Evolutionary conservation across 768 basidiomycete species (phyloP), one percentile per base, ranked within the genome.

Genomic region (Cubamyces lactineus): DNA sequence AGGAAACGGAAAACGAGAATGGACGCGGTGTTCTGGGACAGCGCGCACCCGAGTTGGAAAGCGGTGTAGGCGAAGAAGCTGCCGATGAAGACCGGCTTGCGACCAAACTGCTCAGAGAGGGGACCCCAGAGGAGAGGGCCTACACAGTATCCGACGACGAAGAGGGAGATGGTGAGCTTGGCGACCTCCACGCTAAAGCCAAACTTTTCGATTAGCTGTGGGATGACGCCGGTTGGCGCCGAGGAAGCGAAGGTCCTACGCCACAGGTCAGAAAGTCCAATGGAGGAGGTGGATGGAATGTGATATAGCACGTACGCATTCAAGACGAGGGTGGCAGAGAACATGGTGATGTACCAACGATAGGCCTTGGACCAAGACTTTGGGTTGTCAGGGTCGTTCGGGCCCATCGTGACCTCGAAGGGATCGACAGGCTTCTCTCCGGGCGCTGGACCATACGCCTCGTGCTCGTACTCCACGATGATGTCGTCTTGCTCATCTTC

Each of bases 1-100:
- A 91, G 70, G 70, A 91, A 87, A 21, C 91, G 83, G 66, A 89
- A 84, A 15, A 88, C 67, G 12, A 93, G 77, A n/a, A 92, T 71
- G 4, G 86, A 82, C 8, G 77, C 79, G 1, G 84, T 84, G 71
- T 89, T 91, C 40, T 77, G 74, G 0, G 86, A 76, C 2, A 89
- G 74, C 0, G 89, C 88, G 42, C 80, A 80, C 26, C 82, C 90
- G 26, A 88, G 70, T 76, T 86, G 85, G 69, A 89, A 89, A 41
- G 77, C 79, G n/a, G 78, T 76, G 73, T 88, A 90, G 11, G 82
- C 73, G n/a, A 85, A 67, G 74, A 88, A 88, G 52, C 53, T 46
- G 30, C 66, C 34, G 9, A 72, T 26, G 46, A 69, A 65, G 0
- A 68, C 59, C 1, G 57, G 62, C 47, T 67, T 68, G 17, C 69